phyloP scores from a whole-genome alignment of 2,329 filamentous ascomycete species.

The Botryosphaeria dothidea region DNA sequence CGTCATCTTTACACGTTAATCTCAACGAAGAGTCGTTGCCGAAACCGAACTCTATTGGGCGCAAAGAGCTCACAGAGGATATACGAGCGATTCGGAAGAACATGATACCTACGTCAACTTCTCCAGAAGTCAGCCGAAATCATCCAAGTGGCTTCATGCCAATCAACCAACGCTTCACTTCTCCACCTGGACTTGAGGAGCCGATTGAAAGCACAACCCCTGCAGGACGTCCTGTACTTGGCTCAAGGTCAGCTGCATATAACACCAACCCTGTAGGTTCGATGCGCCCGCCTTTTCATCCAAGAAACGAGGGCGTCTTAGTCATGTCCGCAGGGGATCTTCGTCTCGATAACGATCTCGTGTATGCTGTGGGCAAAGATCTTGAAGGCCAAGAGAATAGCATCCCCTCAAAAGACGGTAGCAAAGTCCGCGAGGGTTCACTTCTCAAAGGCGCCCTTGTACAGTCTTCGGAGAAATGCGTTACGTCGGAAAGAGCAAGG shows the following conservation, averaged over 20 bases:
- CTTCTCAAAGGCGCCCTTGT: not conserved
- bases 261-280: not conserved
- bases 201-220: slow-evolving; percentile 2
- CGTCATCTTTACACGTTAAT: not conserved
- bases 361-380: not conserved
- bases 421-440: not conserved
- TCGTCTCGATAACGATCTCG: not conserved
- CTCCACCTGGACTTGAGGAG: not conserved
- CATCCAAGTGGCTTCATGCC: not conserved
- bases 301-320: not conserved
- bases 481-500: not conserved
- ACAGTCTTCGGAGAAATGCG: not conserved
- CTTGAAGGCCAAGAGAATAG: not conserved
- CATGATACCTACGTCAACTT: not conserved
- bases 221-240: not conserved
- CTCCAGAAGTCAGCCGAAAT: not conserved
- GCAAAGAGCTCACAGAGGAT: not conserved
- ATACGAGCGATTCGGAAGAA: not conserved
- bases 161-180: slow-evolving; percentile 3
- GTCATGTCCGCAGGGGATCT: not conserved
- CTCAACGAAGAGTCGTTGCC: not conserved
- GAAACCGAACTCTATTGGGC: not conserved
- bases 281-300: not conserved
- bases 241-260: not conserved
- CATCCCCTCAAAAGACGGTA: not conserved